Evolutionary conservation across 1,139 yeast species (phyloP).

Genomic region (Blastobotrys petasosporus): DNA sequence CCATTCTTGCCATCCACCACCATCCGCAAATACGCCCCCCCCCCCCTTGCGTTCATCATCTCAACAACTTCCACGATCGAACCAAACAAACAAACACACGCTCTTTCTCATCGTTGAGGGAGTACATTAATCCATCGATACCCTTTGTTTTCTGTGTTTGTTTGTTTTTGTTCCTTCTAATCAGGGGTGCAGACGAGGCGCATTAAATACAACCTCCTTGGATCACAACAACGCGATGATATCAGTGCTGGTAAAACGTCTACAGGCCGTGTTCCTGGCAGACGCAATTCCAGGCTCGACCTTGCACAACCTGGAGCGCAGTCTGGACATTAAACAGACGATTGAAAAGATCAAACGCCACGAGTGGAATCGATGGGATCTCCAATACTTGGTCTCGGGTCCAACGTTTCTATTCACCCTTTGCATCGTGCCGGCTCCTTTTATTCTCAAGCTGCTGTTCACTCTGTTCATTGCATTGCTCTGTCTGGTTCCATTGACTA

Average conservation of each 20-base stretch:
- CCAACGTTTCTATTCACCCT: conserved; percentile 43
- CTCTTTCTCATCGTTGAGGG: too few relatives aligned
- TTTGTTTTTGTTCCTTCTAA: neutral
- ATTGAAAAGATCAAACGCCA: conserved; percentile 46
- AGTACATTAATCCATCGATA: too few relatives aligned
- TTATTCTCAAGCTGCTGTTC: conserved; percentile 43
- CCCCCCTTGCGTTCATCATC: too few relatives aligned
- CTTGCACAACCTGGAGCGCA: conserved; percentile 53
- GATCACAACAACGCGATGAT: neutral
- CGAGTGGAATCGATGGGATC: conserved; percentile 36
- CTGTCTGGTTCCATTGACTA: conserved; percentile 60
- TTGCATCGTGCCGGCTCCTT: conserved; percentile 43
- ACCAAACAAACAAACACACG: too few relatives aligned
- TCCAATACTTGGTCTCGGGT: conserved; percentile 39
- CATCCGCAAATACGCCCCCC: too few relatives aligned
- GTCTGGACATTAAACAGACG: conserved; percentile 49
- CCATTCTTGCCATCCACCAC: too few relatives aligned
- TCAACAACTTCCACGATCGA: too few relatives aligned
- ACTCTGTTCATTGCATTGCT: conserved; percentile 24
- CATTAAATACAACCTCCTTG: neutral
- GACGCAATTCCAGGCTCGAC: conserved; percentile 55
- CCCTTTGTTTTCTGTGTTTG: too few relatives aligned
- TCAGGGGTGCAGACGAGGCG: neutral
- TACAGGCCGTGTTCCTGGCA: conserved; percentile 28
- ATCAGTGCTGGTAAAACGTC: conserved; percentile 18